A percentile compares a stretch with the other conserved stretches of the same genome.
Conservation (phyloP, 257 asterid genomes). For the Petunia axillaris region DNA sequence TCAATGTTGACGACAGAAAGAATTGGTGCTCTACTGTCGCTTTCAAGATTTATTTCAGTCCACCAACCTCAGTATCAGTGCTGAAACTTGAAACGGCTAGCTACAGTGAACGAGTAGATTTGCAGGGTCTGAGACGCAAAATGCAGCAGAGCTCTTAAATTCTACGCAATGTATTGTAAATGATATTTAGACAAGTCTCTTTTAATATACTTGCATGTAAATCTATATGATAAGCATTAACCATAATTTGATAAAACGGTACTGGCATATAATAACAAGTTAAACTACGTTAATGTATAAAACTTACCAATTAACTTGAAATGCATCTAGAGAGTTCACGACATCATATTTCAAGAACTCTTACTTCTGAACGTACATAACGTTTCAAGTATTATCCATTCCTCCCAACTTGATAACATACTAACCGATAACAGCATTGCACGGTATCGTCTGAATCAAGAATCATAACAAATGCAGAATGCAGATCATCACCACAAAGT, state of each 20-base stretch:
- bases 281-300: too few relatives aligned
- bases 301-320: not conserved
- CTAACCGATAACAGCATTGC: not conserved
- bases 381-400: not conserved
- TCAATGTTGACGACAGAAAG: conserved; percentile 22
- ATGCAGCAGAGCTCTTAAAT: not conserved
- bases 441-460: not conserved
- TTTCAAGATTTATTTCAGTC: conserved; percentile 18
- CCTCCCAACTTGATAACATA: not conserved
- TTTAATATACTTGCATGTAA: too few relatives aligned
- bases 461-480: not conserved
- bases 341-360: not conserved
- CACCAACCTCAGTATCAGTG: conserved; percentile 10
- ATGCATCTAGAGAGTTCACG: not conserved
- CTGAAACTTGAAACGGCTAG: conserved; percentile 7
- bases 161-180: too few relatives aligned
- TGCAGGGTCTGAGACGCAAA: not conserved
- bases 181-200: too few relatives aligned
- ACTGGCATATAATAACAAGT: too few relatives aligned
- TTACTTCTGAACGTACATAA: not conserved
- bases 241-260: too few relatives aligned
- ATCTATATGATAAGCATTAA: too few relatives aligned
- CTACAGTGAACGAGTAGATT: not conserved
- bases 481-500: not conserved
- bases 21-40: not conserved